A percentile compares a stretch with the other conserved stretches of the same genome.
These are phyloP conservation scores for Triticum timopheevii DNA, from an alignment of 176 grass and related monocot genomes.

Conservation along the genomic window DNA sequence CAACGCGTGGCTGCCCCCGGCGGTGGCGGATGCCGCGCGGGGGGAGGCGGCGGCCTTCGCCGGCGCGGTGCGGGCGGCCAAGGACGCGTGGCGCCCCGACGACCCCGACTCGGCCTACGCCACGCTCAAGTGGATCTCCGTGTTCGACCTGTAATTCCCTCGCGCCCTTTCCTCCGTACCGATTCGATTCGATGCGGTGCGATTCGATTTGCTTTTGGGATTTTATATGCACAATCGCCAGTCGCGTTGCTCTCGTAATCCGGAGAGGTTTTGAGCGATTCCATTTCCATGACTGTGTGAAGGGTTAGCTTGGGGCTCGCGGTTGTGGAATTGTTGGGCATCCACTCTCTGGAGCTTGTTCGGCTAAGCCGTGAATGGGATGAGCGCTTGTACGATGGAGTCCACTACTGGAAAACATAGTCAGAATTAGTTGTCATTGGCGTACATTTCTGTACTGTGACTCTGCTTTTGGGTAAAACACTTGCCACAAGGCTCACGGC, in stretches of 20 bases:
- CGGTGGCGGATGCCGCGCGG: constrained; percentile 55
- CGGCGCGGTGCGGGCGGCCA: constrained; percentile 49
- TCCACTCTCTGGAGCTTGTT: neutral
- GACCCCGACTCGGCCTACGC: constrained; percentile 75
- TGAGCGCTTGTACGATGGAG: neutral
- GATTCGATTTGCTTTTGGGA: neutral
- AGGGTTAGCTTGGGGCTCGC: neutral
- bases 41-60: constrained; percentile 67
- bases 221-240: neutral
- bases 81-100: constrained; percentile 50
- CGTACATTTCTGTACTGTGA: neutral
- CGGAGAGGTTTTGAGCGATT: neutral
- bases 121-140: constrained; percentile 97
- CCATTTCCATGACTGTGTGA: neutral
- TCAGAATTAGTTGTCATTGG: neutral
- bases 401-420: neutral
- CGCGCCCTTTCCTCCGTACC: neutral
- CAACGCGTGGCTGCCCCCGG: constrained; percentile 92
- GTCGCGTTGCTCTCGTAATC: neutral
- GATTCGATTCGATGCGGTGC: neutral
- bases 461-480: neutral
- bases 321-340: too few relatives aligned
- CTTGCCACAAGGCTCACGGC: neutral
- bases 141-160: constrained; percentile 68
- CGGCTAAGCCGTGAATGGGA: neutral